These are phyloP conservation scores for Castanea mollissima DNA, from an alignment of 306 rosid species.

Conservation along the genomic window DNA sequence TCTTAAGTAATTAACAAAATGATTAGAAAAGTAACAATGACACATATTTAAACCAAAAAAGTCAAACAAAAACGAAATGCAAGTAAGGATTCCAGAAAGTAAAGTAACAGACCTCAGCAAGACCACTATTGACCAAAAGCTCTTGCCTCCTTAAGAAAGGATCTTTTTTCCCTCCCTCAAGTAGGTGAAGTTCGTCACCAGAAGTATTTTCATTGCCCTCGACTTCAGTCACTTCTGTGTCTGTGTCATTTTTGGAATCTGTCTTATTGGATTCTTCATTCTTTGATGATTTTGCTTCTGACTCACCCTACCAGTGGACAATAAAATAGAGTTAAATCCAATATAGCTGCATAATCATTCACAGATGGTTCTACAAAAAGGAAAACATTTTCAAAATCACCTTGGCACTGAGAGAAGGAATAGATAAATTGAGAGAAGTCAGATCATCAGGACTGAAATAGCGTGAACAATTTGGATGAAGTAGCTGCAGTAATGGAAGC, in stretches of 20 bases:
- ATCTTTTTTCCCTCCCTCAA: slow-evolving; percentile 89
- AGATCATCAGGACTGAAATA: slow-evolving; percentile 81
- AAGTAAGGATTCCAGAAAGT: slow-evolving; percentile 5
- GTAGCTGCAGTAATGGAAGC: slow-evolving; percentile 67
- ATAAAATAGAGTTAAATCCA: slow-evolving; percentile 16
- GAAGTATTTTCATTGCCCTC: slow-evolving; percentile 37
- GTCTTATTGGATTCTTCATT: slow-evolving; percentile 34
- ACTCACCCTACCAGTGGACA: slow-evolving; percentile 41
- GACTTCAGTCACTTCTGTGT: slow-evolving; percentile 22
- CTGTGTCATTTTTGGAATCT: slow-evolving; percentile 43
- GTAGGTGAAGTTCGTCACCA: slow-evolving; percentile 37
- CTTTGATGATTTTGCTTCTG: slow-evolving; percentile 41
- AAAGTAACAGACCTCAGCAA: slow-evolving; percentile 77
- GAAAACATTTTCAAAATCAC: slow-evolving; percentile 35
- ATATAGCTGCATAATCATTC: slow-evolving; percentile 11
- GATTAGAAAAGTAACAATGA: neutral
- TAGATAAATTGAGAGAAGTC: slow-evolving; percentile 56
- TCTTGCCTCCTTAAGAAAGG: slow-evolving; percentile 86
- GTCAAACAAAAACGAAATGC: neutral
- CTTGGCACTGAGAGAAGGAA: slow-evolving; percentile 76
- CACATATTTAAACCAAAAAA: neutral
- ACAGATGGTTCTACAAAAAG: neutral
- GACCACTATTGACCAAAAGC: slow-evolving; percentile 84
- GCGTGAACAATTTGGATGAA: slow-evolving; percentile 82
- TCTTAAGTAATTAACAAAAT: neutral